Evolutionary conservation across 2,329 filamentous ascomycete genomes (phyloP).

Genomic region (Aspergillus sp.): DNA sequence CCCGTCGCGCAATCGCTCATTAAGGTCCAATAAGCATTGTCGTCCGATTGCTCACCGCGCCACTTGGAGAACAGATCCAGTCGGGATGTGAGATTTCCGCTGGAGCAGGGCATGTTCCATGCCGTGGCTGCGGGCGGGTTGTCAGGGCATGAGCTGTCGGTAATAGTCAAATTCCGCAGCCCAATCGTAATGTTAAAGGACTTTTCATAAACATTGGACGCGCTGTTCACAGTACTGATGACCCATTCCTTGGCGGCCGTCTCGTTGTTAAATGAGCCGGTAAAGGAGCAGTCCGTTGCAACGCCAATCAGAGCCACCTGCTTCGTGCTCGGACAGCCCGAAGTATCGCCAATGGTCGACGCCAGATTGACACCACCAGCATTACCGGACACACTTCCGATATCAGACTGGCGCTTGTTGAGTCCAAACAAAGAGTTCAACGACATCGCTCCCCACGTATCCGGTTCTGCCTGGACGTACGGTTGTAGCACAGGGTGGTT

Average conservation of each 20-base stretch:
- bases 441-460: constrained; percentile 62
- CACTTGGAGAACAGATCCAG: constrained; percentile 86
- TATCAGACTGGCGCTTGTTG: constrained; percentile 66
- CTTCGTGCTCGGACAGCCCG: constrained; percentile 85
- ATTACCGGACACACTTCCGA: constrained; percentile 69
- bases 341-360: constrained; percentile 74
- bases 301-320: constrained; percentile 90
- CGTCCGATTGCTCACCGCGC: constrained; percentile 75
- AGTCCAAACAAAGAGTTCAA: constrained; percentile 68
- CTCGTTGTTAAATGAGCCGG: constrained; percentile 66
- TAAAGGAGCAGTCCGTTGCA: constrained; percentile 91
- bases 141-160: constrained; percentile 71
- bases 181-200: constrained; percentile 95
- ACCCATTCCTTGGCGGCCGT: constrained; percentile 71
- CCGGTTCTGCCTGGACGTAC: constrained; percentile 56
- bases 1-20: constrained; percentile 79
- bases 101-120: constrained; percentile 78
- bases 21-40: constrained; percentile 90
- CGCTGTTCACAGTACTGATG: constrained; percentile 79
- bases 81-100: constrained; percentile 67
- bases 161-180: constrained; percentile 80
- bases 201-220: constrained; percentile 82
- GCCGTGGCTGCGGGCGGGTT: constrained; percentile 65
- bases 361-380: constrained; percentile 77
- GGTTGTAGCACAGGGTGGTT: constrained; percentile 65